Conservation (phyloP, 768 basidiomycete species). For the Mycena latifolia region DNA sequence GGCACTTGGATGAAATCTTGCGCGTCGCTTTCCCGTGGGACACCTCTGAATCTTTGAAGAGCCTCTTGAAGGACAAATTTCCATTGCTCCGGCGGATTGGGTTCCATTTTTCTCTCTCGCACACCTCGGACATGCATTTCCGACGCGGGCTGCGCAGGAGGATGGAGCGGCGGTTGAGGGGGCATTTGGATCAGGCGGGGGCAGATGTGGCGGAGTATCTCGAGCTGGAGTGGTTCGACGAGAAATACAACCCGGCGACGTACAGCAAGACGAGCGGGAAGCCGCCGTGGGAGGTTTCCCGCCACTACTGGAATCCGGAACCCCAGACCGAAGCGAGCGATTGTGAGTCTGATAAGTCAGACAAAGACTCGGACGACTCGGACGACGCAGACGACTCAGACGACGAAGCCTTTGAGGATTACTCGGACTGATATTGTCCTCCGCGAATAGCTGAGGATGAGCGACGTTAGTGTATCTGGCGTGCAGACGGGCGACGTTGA, state of each 20-base stretch:
- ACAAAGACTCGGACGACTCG: not conserved
- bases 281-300: not conserved
- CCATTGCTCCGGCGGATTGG: too few relatives aligned
- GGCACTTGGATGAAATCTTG: not conserved
- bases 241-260: not conserved
- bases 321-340: conserved; percentile 16
- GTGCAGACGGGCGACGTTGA: too few relatives aligned
- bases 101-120: conserved; percentile 8
- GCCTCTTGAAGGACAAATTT: too few relatives aligned
- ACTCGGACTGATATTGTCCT: not conserved
- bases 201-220: conserved; percentile 10
- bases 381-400: too few relatives aligned
- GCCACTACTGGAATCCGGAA: not conserved
- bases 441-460: too few relatives aligned
- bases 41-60: too few relatives aligned
- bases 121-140: conserved; percentile 14
- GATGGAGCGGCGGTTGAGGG: conserved; percentile 11
- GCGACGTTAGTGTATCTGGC: too few relatives aligned
- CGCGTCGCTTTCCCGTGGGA: too few relatives aligned
- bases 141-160: conserved; percentile 10
- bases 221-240: conserved; percentile 19
- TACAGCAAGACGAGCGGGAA: conserved; percentile 16
- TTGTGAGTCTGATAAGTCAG: conserved; percentile 3
- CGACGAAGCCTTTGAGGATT: too few relatives aligned
- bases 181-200: not conserved